A percentile compares a stretch with the other conserved stretches of the same genome.
Conservation (phyloP, 306 rosid genomes). For the Astragalus membranaceus region DNA sequence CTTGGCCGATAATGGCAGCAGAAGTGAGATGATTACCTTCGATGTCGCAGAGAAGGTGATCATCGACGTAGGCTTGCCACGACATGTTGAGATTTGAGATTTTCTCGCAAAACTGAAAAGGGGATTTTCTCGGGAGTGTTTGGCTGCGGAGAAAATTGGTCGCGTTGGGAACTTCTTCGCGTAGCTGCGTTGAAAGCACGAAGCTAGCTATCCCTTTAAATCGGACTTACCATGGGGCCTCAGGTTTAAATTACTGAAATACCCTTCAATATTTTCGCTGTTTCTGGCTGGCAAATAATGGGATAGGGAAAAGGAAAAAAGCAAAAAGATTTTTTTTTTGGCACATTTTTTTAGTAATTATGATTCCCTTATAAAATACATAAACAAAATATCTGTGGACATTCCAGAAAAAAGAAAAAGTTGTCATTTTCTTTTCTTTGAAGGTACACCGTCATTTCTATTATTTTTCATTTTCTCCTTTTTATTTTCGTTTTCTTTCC, state of each 20-base stretch:
- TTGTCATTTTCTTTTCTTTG: constrained; percentile 19
- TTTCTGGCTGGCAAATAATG: constrained; percentile 16
- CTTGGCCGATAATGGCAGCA: constrained; percentile 77
- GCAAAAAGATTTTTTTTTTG: neutral
- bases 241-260: neutral
- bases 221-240: neutral
- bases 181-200: constrained; percentile 28
- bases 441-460: constrained; percentile 15
- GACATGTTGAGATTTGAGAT: constrained; percentile 41
- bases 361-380: neutral
- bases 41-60: constrained; percentile 74
- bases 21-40: constrained; percentile 59
- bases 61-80: constrained; percentile 91
- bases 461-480: neutral
- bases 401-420: neutral
- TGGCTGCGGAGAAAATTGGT: constrained; percentile 11
- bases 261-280: constrained; percentile 28
- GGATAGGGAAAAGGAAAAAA: neutral
- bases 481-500: neutral
- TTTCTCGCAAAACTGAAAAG: neutral
- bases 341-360: no score
- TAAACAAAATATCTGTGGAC: neutral
- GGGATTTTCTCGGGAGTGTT: neutral
- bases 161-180: neutral
- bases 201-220: constrained; percentile 8